A percentile compares a stretch with the other conserved stretches of the same genome.
Conservation (phyloP, 23 red algal species). For the Gracilaria gracilis region DNA sequence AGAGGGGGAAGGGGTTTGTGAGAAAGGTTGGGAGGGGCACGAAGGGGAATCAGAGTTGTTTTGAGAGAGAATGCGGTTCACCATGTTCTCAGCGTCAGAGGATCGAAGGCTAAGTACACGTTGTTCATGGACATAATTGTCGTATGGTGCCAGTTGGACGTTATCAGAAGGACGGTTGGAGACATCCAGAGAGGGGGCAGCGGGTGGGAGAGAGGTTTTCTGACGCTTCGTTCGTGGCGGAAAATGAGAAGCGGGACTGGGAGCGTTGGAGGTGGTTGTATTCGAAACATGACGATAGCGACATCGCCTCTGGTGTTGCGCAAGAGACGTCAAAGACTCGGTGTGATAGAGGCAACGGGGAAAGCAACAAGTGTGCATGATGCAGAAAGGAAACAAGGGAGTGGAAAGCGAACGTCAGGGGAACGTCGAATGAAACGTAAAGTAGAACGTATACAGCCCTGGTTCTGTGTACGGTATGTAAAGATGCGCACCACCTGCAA, state of each 20-base stretch:
- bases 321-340: not conserved
- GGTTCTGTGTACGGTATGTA: too few relatives aligned
- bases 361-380: not conserved
- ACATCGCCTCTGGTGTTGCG: not conserved
- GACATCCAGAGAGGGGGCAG: not conserved
- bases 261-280: not conserved
- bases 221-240: not conserved
- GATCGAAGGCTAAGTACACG: not conserved
- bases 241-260: not conserved
- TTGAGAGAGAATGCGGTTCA: not conserved
- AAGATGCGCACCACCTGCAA: too few relatives aligned
- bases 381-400: too few relatives aligned
- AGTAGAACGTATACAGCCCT: too few relatives aligned
- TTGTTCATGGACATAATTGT: not conserved
- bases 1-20: not conserved
- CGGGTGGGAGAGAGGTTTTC: not conserved
- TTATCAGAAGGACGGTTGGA: conserved; percentile 12
- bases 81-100: not conserved
- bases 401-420: too few relatives aligned
- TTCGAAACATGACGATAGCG: not conserved
- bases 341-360: not conserved
- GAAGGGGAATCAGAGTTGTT: not conserved
- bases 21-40: not conserved
- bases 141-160: not conserved
- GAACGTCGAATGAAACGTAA: too few relatives aligned